Percentiles rank a stretch among this genome's conserved stretches.
These are phyloP conservation scores for Alternaria incomplexa DNA, from an alignment of 2,329 filamentous ascomycete genomes.

Conservation along the genomic window DNA sequence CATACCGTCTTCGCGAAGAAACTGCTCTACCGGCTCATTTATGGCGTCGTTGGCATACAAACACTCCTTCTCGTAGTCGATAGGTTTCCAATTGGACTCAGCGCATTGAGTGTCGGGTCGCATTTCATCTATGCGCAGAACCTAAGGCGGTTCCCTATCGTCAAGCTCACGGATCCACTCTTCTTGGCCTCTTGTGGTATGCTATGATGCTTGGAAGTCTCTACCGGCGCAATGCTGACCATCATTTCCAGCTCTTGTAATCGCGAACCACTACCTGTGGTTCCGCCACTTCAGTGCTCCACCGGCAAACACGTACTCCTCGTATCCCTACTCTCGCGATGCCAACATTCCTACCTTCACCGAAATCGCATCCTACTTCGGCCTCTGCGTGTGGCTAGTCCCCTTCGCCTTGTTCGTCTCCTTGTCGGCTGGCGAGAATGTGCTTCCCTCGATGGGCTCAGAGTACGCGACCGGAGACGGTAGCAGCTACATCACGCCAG, in stretches of 20 bases:
- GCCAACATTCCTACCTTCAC: slow-evolving; percentile 78
- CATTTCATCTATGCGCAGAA: slow-evolving; percentile 91
- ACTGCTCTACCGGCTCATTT: slow-evolving; percentile 84
- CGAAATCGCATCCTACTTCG: slow-evolving; percentile 95
- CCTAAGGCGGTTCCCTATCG: slow-evolving; percentile 75
- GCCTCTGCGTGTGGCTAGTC: slow-evolving; percentile 94
- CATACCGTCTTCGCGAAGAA: slow-evolving; percentile 92
- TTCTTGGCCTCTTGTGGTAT: slow-evolving; percentile 83
- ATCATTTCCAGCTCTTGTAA: slow-evolving; percentile 68
- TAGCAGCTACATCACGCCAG: slow-evolving; percentile 55
- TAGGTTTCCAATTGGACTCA: slow-evolving; percentile 79
- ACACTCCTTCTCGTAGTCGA: slow-evolving; percentile 78
- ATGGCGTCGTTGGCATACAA: slow-evolving; percentile 77
- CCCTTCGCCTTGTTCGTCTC: slow-evolving; percentile 96
- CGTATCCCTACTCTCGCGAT: slow-evolving; percentile 66
- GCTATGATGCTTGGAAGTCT: slow-evolving; percentile 26
- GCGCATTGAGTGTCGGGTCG: slow-evolving; percentile 75
- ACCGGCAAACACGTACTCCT: slow-evolving; percentile 60
- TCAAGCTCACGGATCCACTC: slow-evolving; percentile 84
- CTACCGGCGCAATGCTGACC: slow-evolving; percentile 4
- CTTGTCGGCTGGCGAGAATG: slow-evolving; percentile 91
- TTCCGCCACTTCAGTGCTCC: slow-evolving; percentile 85
- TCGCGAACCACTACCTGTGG: slow-evolving; percentile 93
- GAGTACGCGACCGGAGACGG: slow-evolving; percentile 70
- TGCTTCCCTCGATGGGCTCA: slow-evolving; percentile 88